Evolutionary conservation across 78 protist species (phyloP).

Genomic region (Dictyostelium citrinum): DNA sequence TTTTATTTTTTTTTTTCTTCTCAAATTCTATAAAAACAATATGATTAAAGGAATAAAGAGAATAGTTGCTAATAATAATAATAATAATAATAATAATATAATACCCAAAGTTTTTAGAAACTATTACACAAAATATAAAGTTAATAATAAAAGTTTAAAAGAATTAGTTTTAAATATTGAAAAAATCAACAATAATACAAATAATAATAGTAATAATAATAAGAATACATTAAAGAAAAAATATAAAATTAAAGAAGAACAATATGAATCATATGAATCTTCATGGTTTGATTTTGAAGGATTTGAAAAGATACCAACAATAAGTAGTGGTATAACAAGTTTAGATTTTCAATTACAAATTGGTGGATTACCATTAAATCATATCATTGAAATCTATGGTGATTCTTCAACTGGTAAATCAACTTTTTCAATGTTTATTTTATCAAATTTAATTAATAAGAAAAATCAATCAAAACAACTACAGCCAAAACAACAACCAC

Average conservation of each 20-base stretch:
- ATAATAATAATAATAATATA: no score
- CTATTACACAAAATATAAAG: not conserved
- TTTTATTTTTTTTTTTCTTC: not conserved
- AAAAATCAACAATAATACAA: not conserved
- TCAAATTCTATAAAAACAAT: no score
- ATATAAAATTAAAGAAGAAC: not conserved
- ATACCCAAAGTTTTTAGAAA: not conserved
- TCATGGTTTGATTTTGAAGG: constrained; percentile 52
- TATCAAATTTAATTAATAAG: not conserved
- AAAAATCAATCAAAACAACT: not conserved
- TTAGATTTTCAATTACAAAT: constrained; percentile 33
- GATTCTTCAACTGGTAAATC: constrained; percentile 53
- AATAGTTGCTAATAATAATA: no score
- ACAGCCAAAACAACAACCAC: not conserved
- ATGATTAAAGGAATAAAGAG: no score
- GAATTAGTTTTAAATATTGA: not conserved
- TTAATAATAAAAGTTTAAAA: not conserved
- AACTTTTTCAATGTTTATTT: constrained; percentile 18
- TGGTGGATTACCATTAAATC: constrained; percentile 54
- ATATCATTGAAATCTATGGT: constrained; percentile 46
- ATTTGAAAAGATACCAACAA: constrained; percentile 26
- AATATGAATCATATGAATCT: constrained; percentile 20
- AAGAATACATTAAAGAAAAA: not conserved
- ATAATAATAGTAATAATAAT: not conserved
- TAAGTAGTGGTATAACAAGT: constrained; percentile 4